Evolutionary conservation across 108 stramenopile species (phyloP).

Genomic region (Pinguiococcus pyrenoidosus): DNA sequence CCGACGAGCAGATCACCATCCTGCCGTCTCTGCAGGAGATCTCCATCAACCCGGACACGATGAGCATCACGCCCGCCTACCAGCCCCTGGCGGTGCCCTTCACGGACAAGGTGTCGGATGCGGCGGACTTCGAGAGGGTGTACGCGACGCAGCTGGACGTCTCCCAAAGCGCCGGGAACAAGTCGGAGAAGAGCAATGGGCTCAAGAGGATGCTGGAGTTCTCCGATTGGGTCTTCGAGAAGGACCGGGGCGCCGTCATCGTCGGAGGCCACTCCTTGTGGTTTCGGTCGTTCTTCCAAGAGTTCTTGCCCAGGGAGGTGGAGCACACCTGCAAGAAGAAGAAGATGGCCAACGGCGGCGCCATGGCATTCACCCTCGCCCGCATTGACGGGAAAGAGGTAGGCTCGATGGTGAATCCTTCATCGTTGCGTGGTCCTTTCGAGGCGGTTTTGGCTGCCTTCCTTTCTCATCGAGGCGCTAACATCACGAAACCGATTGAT

Average conservation of each 20-base stretch:
- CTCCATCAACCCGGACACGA: slow-evolving; percentile 66
- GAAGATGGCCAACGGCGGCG: slow-evolving; percentile 69
- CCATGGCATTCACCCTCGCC: slow-evolving; percentile 56
- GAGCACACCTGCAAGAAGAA: slow-evolving; percentile 60
- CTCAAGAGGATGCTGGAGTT: slow-evolving; percentile 55
- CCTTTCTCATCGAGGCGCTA: no score
- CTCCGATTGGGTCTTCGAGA: slow-evolving; percentile 48
- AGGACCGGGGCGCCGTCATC: slow-evolving; percentile 41
- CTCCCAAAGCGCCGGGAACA: slow-evolving; percentile 52
- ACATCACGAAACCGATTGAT: no score
- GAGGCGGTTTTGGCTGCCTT: no score
- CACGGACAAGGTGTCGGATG: slow-evolving; percentile 42
- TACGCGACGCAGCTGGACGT: slow-evolving; percentile 1
- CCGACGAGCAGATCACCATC: slow-evolving; percentile 40
- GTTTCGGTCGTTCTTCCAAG: slow-evolving; percentile 66
- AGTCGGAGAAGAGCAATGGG: slow-evolving; percentile 53
- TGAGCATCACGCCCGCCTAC: slow-evolving; percentile 52
- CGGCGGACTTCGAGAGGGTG: slow-evolving; percentile 17
- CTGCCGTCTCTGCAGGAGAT: slow-evolving; percentile 66
- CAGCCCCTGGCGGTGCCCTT: slow-evolving; percentile 39
- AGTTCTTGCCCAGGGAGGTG: slow-evolving; percentile 47
- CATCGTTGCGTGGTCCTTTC: no score
- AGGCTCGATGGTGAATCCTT: no score
- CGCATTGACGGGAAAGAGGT: no score
- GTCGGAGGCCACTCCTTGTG: slow-evolving; percentile 71